Evolutionary conservation across 768 basidiomycete genomes (phyloP).

Genomic region (Termitomyces sp.): DNA sequence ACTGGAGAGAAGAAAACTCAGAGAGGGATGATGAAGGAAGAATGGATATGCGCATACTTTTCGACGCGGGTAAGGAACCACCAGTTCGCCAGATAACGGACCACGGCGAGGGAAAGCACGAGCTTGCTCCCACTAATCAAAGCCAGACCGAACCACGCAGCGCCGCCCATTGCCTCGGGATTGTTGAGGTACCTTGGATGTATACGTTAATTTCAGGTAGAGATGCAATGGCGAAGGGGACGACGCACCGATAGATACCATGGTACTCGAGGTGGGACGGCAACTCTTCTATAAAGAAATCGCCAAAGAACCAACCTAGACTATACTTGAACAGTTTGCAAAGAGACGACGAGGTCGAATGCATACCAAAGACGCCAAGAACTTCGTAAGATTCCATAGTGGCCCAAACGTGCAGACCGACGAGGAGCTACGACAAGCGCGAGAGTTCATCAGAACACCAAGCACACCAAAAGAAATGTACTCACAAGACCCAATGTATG

Average conservation of each 20-base stretch:
- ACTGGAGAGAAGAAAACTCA: slow-evolving; percentile 32
- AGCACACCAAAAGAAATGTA: slow-evolving; percentile 6
- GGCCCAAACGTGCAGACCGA: slow-evolving; percentile 89
- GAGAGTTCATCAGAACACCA: slow-evolving; percentile 7
- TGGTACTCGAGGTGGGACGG: slow-evolving; percentile 89
- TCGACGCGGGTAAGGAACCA: slow-evolving; percentile 95
- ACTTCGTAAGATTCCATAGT: slow-evolving; percentile 88
- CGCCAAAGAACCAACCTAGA: slow-evolving; percentile 96
- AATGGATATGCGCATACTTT: slow-evolving; percentile 53
- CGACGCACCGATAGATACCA: slow-evolving; percentile 83
- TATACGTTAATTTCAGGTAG: not conserved
- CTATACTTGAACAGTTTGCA: not conserved
- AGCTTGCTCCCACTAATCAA: slow-evolving; percentile 90
- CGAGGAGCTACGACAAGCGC: slow-evolving; percentile 50
- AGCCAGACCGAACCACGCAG: slow-evolving; percentile 90
- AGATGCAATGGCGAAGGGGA: not conserved
- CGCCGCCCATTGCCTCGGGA: slow-evolving; percentile 93
- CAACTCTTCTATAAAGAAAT: slow-evolving; percentile 94
- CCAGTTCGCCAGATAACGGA: slow-evolving; percentile 86
- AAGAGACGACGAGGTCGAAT: not conserved
- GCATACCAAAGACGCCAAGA: slow-evolving; percentile 83
- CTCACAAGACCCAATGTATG: slow-evolving; percentile 86
- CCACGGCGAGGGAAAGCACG: slow-evolving; percentile 78
- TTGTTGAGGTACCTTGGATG: slow-evolving; percentile 77
- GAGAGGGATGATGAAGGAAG: not conserved